Percentiles rank a stretch among this genome's conserved stretches.
These are phyloP conservation scores for Vitrella brassicaformis DNA, from an alignment of 73 alveolate species.

Conservation along the genomic window DNA sequence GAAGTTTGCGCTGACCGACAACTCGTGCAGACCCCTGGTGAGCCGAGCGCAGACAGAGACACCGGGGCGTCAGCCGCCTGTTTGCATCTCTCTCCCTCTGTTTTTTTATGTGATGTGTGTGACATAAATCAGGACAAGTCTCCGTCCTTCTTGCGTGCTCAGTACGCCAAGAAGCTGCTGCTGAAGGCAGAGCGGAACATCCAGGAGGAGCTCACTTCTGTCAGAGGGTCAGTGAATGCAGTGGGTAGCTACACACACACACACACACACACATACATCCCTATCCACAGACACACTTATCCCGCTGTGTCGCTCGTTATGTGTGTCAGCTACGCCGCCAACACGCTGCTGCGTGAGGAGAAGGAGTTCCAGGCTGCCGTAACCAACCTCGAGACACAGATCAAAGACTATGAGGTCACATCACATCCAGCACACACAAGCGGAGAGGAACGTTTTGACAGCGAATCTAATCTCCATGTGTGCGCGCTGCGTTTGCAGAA, in stretches of 20 bases:
- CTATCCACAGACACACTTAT: neutral
- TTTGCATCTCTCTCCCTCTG: neutral
- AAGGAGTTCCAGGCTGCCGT: no score
- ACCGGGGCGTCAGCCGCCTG: neutral
- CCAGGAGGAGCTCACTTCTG: neutral
- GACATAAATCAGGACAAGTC: neutral
- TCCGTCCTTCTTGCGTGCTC: neutral
- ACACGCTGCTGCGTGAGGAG: no score
- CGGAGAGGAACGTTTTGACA: no score
- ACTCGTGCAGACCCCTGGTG: neutral
- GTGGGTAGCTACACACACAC: neutral
- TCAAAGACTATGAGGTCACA: no score
- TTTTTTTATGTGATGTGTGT: neutral
- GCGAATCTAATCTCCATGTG: no score
- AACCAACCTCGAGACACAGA: no score
- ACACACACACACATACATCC: neutral
- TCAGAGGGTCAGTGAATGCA: neutral
- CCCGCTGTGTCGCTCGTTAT: neutral
- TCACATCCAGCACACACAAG: no score
- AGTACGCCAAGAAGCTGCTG: neutral
- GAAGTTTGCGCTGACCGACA: neutral
- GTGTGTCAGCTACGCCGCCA: no score
- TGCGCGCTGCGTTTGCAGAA: no score
- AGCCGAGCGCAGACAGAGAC: neutral
- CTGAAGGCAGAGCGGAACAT: neutral